Base-by-base conservation (phyloP, 257 asterid genomes). In the Petunia axillaris region DNA sequence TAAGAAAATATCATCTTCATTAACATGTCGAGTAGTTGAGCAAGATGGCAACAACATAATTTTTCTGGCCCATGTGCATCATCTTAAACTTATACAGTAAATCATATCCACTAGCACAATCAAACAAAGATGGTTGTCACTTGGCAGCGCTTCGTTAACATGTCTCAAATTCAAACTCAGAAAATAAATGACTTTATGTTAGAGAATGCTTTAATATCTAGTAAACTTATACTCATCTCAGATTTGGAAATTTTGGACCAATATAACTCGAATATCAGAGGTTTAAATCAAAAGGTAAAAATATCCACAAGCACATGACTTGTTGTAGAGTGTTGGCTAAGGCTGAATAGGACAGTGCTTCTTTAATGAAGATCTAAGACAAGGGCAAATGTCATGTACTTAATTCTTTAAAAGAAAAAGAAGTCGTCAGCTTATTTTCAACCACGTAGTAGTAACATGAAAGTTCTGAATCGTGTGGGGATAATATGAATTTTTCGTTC, bases 401-500 rank as follows among this genome's bases (percentile, higher is more conserved):
- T 25, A 25, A 25, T 25, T 25, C 25, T 25, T 25, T 8, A 2
- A 7, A 25, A 35, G 8, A 14, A 15, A 41, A 66, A 66, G 53
- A 41, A 15, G 13, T n/a, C n/a, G 52, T 65, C 76, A 68, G 46
- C 58, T 70, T 70, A 70, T 44, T 16, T 70, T 70, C 41, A 70
- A 44, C 8, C 76, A 68, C 9, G 6, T 15, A 58, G 63, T 8
- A 9, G 37, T 58, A 37, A 64, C 43, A 41, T 67, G 58, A n/a
- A 68, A 16, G 76, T 25, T 50, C 11, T 9, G 13, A 8, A 50
- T 8, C 7, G 54, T 50, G 7, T 67, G 4, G n/a, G 41, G 48
- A 44, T 25, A 25, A 25, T 43, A 43, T 46, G 25, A 16, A 2
- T 41, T 70, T 46, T 70, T 70, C 48, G n/a, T 44, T 16, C 39